Evolutionary conservation across 1,284 basidiomycete species (phyloP).

Genomic region (Sanghuangporus baumii): DNA sequence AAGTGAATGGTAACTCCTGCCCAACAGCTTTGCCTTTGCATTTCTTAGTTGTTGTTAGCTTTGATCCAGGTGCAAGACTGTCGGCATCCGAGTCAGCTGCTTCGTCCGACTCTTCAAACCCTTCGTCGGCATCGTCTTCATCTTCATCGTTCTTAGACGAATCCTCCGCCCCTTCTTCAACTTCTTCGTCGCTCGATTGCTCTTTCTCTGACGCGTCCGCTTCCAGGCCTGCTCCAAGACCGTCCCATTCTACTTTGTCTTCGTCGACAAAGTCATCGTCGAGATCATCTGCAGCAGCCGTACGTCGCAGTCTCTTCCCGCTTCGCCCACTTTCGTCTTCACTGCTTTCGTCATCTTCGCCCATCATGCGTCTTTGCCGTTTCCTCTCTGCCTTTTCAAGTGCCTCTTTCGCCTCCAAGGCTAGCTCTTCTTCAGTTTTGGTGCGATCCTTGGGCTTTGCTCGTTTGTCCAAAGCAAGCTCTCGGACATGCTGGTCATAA

Average conservation of each 20-base stretch:
- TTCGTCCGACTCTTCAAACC: conserved; percentile 29
- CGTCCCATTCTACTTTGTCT: conserved; percentile 36
- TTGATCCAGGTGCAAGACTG: conserved; percentile 11
- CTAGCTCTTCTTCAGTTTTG: conserved; percentile 94
- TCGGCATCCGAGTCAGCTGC: conserved; percentile 30
- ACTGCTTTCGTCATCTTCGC: conserved; percentile 61
- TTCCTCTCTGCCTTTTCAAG: conserved; percentile 83
- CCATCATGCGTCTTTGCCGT: conserved; percentile 83
- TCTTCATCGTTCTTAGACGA: conserved; percentile 29
- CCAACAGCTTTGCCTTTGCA: conserved; percentile 20
- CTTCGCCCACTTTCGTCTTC: conserved; percentile 43
- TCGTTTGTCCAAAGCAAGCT: conserved; percentile 89
- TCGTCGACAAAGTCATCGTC: conserved; percentile 83
- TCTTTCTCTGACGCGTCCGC: conserved; percentile 24
- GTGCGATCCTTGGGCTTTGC: conserved; percentile 94
- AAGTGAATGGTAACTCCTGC: conserved; percentile 85
- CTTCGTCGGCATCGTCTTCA: conserved; percentile 28
- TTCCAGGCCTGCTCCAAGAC: conserved; percentile 48
- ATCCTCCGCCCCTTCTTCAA: conserved; percentile 29
- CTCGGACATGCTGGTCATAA: conserved; percentile 90
- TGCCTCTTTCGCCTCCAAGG: conserved; percentile 82
- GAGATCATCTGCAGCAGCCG: conserved; percentile 76
- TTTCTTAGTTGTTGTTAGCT: conserved; percentile 17
- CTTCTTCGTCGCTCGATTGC: conserved; percentile 27
- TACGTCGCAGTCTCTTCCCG: conserved; percentile 37